Evolutionary conservation across 2,329 filamentous ascomycete species (phyloP).

Genomic region (Diaporthe velutina): DNA sequence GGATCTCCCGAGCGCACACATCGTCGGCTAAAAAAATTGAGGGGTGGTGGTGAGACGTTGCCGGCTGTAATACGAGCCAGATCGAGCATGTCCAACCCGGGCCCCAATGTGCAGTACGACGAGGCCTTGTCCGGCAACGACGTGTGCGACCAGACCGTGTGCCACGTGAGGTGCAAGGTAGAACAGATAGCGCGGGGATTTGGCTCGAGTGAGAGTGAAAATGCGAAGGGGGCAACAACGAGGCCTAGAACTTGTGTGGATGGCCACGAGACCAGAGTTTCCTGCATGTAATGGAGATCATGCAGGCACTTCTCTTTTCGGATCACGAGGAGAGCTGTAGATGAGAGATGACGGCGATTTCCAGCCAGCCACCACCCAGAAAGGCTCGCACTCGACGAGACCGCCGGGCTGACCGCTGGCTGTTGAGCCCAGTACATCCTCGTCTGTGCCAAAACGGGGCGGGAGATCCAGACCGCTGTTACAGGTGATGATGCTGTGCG

Average conservation of each 20-base stretch:
- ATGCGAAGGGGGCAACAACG: background rate
- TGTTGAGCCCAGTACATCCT: slow-evolving; percentile 29
- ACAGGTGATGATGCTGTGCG: slow-evolving; percentile 32
- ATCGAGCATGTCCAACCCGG: slow-evolving; percentile 35
- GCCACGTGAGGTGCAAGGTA: slow-evolving; percentile 30
- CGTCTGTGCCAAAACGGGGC: slow-evolving; percentile 34
- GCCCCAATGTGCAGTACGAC: background rate
- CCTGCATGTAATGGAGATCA: slow-evolving; percentile 51
- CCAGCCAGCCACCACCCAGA: slow-evolving; percentile 17
- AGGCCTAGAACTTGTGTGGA: slow-evolving; percentile 21
- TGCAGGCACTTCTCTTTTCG: slow-evolving; percentile 48
- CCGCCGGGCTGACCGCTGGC: slow-evolving; percentile 18
- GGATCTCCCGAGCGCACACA: slow-evolving; percentile 24
- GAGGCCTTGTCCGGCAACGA: slow-evolving; percentile 19
- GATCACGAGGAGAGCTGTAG: slow-evolving; percentile 39
- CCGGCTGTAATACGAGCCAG: slow-evolving; percentile 35
- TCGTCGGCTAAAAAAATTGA: slow-evolving; percentile 34
- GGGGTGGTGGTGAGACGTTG: slow-evolving; percentile 29
- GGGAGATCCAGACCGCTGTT: slow-evolving; percentile 10
- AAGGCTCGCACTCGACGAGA: background rate
- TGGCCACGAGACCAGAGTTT: slow-evolving; percentile 46
- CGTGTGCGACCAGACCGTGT: slow-evolving; percentile 32
- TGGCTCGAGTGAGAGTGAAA: background rate
- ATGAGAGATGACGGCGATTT: slow-evolving; percentile 40
- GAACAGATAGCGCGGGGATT: background rate